Percentiles rank a stretch among this genome's conserved stretches.
Evolutionary conservation across 2,329 filamentous ascomycete species (phyloP).

Genomic region (Eutypella sp.): DNA sequence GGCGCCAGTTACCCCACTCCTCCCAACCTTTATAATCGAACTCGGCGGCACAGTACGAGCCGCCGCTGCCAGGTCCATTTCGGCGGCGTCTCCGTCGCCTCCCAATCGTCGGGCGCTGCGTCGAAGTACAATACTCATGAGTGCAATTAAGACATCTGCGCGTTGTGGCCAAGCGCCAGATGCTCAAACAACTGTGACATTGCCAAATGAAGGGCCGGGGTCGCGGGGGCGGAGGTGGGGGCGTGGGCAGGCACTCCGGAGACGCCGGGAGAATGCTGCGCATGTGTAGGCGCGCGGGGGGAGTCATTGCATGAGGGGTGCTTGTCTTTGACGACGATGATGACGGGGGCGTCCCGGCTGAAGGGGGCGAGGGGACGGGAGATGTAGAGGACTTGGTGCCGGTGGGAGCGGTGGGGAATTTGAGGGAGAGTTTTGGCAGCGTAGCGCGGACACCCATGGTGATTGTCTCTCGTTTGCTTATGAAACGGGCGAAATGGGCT

Average conservation of each 20-base stretch:
- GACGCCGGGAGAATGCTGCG: slow-evolving; percentile 21
- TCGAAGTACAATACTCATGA: slow-evolving; percentile 21
- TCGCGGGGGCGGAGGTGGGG: slow-evolving; percentile 17
- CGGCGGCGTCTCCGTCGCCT: slow-evolving; percentile 14
- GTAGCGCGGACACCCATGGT: slow-evolving; percentile 7
- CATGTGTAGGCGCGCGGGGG: slow-evolving; percentile 23
- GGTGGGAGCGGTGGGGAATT: slow-evolving; percentile 3
- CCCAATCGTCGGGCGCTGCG: neutral
- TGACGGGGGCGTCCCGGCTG: neutral
- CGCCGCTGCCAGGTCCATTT: neutral
- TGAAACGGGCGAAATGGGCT: neutral
- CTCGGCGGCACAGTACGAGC: slow-evolving; percentile 18
- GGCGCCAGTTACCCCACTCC: slow-evolving; percentile 25
- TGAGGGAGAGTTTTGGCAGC: slow-evolving; percentile 18
- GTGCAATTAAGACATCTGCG: slow-evolving; percentile 28
- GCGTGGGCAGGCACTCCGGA: slow-evolving; percentile 18
- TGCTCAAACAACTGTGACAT: slow-evolving; percentile 26
- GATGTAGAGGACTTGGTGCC: slow-evolving; percentile 4
- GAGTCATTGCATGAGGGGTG: slow-evolving; percentile 12
- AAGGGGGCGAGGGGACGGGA: slow-evolving; percentile 5
- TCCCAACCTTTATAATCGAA: slow-evolving; percentile 26
- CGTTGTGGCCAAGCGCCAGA: slow-evolving; percentile 29
- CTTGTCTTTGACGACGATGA: neutral
- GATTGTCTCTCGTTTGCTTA: neutral
- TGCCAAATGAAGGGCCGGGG: slow-evolving; percentile 30